A percentile compares a stretch with the other conserved stretches of the same genome.
Evolutionary conservation across 2,329 filamentous ascomycete genomes (phyloP).

Genomic region (Botrytis deweyae): DNA sequence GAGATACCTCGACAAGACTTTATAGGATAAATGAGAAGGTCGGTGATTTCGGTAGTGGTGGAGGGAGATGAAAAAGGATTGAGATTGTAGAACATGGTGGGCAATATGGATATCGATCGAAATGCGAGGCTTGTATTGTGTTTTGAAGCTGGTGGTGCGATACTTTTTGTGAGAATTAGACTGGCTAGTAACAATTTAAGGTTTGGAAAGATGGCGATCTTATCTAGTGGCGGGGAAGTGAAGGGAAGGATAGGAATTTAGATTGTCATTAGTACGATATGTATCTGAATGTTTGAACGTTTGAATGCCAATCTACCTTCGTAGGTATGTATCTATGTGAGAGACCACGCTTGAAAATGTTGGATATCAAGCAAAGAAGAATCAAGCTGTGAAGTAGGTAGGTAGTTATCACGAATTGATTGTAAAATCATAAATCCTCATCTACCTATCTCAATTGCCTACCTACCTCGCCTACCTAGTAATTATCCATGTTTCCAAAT

Average conservation of each 20-base stretch:
- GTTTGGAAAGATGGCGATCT: background rate
- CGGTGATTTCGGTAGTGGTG: conserved; percentile 26
- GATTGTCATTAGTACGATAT: background rate
- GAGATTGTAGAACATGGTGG: conserved; percentile 15
- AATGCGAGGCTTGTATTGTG: background rate
- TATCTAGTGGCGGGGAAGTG: background rate
- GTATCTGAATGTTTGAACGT: background rate
- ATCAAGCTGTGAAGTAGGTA: background rate
- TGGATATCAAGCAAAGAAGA: background rate
- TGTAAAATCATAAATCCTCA: background rate
- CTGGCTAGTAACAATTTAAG: background rate
- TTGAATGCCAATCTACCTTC: background rate
- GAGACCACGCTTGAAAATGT: background rate
- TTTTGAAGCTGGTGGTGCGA: background rate
- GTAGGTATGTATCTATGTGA: background rate
- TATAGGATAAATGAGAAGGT: conserved; percentile 60
- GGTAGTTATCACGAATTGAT: background rate
- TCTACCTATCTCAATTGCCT: background rate
- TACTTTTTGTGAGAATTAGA: background rate
- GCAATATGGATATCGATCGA: background rate
- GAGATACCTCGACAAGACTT: conserved; percentile 65
- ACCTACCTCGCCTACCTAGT: background rate
- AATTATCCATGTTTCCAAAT: background rate
- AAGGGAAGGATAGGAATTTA: background rate
- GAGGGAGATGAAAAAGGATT: conserved; percentile 26